These are phyloP conservation scores for Fraxinus nigra DNA, from an alignment of 305 asterid genomes.

Conservation along the genomic window DNA sequence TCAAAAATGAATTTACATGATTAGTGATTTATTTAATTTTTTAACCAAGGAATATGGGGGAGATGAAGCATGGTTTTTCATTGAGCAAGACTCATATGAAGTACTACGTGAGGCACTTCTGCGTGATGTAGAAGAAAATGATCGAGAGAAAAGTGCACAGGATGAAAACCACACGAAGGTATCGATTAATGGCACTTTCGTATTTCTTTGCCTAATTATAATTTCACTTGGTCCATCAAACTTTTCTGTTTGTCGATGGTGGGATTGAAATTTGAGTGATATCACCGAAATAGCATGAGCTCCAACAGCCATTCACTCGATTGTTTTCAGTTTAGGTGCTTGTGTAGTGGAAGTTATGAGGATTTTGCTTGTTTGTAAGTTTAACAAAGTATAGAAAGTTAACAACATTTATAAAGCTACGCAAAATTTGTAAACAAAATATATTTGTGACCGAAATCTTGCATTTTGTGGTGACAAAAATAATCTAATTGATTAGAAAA, in stretches of 20 bases:
- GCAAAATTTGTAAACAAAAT: neutral
- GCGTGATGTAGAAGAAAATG: constrained; percentile 17
- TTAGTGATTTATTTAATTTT: neutral
- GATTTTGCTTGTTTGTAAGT: neutral
- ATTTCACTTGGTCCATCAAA: neutral
- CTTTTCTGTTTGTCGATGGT: neutral
- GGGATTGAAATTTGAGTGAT: neutral
- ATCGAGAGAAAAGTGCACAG: neutral
- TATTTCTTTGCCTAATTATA: neutral
- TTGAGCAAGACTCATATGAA: constrained; percentile 28
- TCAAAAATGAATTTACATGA: neutral
- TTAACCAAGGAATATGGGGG: constrained; percentile 27
- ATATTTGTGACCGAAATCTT: neutral
- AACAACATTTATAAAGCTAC: neutral
- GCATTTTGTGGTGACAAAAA: neutral
- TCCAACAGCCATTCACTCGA: neutral
- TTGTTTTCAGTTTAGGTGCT: neutral
- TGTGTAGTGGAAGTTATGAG: neutral
- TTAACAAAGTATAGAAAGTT: neutral
- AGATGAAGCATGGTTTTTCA: constrained; percentile 29
- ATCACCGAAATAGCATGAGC: neutral
- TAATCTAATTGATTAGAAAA: neutral
- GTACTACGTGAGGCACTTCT: constrained; percentile 31
- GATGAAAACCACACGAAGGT: neutral
- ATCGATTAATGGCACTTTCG: neutral